Evolutionary conservation across 164 flowering plant species (phyloP).

Genomic region (Stephania cephalantha): DNA sequence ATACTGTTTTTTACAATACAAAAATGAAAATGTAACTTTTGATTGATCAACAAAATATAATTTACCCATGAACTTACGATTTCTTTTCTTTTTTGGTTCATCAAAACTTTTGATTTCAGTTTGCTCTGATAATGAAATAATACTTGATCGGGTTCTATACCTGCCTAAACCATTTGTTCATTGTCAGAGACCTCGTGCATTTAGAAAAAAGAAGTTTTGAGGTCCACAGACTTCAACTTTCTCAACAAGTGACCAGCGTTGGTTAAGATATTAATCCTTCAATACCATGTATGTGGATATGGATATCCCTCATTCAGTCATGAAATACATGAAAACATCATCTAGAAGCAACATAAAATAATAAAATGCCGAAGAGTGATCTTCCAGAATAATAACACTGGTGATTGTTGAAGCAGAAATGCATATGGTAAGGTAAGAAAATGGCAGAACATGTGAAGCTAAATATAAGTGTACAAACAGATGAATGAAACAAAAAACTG

Average conservation of each 20-base stretch:
- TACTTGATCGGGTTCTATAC: background rate
- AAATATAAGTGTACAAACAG: background rate
- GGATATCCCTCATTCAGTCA: background rate
- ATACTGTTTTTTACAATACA: background rate
- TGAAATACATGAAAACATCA: background rate
- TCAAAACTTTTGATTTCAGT: background rate
- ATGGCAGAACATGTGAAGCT: background rate
- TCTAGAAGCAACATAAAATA: background rate
- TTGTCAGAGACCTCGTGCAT: background rate
- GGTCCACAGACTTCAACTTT: background rate
- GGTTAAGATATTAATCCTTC: background rate
- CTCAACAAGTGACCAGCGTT: background rate
- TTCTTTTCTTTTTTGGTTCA: no score
- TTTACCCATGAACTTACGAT: no score
- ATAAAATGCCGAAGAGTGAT: no score
- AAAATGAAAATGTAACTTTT: background rate
- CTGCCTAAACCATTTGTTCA: background rate
- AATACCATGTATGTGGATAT: no score
- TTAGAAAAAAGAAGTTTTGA: no score
- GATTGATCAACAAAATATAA: no score
- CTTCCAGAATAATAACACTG: no score
- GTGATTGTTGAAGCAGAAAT: background rate
- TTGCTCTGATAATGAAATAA: background rate
- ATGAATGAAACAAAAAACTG: background rate
- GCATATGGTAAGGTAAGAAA: background rate